Base-by-base conservation (phyloP, 805 yeast genomes). In the Yamadazyma kitorensis region DNA sequence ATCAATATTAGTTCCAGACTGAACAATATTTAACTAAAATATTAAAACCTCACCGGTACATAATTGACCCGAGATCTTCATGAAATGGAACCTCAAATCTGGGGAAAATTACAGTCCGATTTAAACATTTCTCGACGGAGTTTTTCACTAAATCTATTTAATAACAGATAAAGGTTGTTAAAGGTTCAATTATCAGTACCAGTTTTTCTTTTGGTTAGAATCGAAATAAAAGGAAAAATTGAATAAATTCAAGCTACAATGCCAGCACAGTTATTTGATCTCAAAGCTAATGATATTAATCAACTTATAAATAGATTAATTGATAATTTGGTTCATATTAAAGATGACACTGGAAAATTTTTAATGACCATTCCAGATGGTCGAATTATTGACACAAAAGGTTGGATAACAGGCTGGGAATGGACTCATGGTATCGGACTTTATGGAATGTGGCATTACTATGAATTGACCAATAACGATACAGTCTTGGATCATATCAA, bases 381-480 rank as follows among this genome's bases (percentile, higher is more conserved):
- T 4, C 39, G 61, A 33, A 44, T 56, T 27, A 57, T 57, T 20
- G 65, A 60, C 36, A 59, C 64, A 36, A 60, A 57, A 35, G 61
- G 62, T n/a, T 60, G 66, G 66, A 40, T 45, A 16, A 49, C 59
- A n/a, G 64, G 59, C 12, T 60, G 66, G 65, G 66, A 60, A 37
- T 60, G 66, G 65, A 60, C 64, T 12, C 65, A 60, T 26, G 66
- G 66, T 4, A 57, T 60, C 24, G 65, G 65, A 3, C 48, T 60
- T 15, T 57, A 59, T 36, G 66, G 66, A 10, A 51, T 59, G 55
- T 59, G 64, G 64, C 60, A 59, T 29, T 59, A 54, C 39, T 55
- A 55, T 33, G 49, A 49, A 18, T 43, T 54, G 15, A 59, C 59
- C 18, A 48, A 48, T 13, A 43, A 55, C 30, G 33, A 36, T n/a